Evolutionary conservation across 2,329 filamentous ascomycete species (phyloP).

Genomic region (Xylaria sp.): DNA sequence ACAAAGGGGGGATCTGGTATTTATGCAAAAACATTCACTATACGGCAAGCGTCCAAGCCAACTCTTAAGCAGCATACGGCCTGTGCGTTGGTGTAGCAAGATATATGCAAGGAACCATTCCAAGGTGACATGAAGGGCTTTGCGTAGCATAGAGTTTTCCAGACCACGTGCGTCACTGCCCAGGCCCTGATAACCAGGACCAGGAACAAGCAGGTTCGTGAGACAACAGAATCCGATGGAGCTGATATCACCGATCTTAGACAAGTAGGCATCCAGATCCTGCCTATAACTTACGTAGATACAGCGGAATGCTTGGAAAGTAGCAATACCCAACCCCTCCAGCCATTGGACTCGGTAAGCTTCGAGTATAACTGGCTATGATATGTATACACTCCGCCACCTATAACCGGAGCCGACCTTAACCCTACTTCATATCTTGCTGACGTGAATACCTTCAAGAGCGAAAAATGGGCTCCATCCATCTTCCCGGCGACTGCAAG

Average conservation of each 20-base stretch:
- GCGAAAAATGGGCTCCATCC: slow-evolving; percentile 44
- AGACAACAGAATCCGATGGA: not conserved
- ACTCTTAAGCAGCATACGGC: not conserved
- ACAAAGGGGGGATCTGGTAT: not conserved
- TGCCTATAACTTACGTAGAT: not conserved
- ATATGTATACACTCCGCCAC: slow-evolving; percentile 14
- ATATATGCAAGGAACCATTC: not conserved
- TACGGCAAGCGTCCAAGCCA: too few species aligned
- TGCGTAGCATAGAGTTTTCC: not conserved
- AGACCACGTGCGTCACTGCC: not conserved
- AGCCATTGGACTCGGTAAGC: not conserved
- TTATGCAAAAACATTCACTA: not conserved
- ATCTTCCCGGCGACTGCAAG: slow-evolving; percentile 53
- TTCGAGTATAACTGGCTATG: not conserved
- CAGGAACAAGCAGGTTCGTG: not conserved
- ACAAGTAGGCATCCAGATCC: not conserved
- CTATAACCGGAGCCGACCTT: not conserved
- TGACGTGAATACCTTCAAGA: not conserved
- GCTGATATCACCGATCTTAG: not conserved
- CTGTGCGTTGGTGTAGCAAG: not conserved
- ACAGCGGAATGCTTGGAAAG: not conserved
- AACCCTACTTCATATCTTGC: not conserved
- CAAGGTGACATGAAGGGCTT: not conserved
- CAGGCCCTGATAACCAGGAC: not conserved
- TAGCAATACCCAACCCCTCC: not conserved